A percentile compares a stretch with the other conserved stretches of the same genome.
phyloP scores from a whole-genome alignment of 345 rosid genomes.

The Mercurialis annua region DNA sequence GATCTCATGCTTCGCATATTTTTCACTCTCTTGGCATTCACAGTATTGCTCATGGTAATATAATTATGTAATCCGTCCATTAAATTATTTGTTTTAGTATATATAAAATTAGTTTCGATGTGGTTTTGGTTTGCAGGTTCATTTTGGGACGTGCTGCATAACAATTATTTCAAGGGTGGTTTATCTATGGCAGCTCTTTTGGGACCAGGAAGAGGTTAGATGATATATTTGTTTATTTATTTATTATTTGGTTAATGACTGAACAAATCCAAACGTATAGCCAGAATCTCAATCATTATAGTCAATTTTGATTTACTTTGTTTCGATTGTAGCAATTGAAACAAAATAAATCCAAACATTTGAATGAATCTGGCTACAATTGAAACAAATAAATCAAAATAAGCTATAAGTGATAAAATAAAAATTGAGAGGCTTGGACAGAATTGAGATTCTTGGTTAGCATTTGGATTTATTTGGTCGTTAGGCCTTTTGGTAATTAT shows the following conservation, averaged over 20 bases:
- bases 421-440: too few species aligned
- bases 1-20: conserved; percentile 84
- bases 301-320: not conserved
- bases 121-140: conserved; percentile 47
- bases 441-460: too few species aligned
- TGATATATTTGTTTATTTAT: not conserved
- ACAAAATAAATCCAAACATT: too few species aligned
- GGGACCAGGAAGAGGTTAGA: conserved; percentile 95
- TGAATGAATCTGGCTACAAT: too few species aligned
- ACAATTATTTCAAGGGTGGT: conserved; percentile 79
- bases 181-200: conserved; percentile 73
- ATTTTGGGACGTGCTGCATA: conserved; percentile 71
- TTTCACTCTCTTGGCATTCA: conserved; percentile 87
- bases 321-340: too few species aligned
- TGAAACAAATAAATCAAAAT: too few species aligned
- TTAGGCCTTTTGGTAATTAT: too few species aligned
- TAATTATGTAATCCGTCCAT: not conserved
- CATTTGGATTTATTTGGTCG: too few species aligned
- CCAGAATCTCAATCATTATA: not conserved
- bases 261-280: not conserved
- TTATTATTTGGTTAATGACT: too few species aligned
- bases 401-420: too few species aligned
- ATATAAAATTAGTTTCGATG: conserved; percentile 9
- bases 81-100: not conserved
- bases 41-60: conserved; percentile 61